Evolutionary conservation across 2,329 filamentous ascomycete genomes (phyloP).

Genomic region (Penicillium sclerotiorum): DNA sequence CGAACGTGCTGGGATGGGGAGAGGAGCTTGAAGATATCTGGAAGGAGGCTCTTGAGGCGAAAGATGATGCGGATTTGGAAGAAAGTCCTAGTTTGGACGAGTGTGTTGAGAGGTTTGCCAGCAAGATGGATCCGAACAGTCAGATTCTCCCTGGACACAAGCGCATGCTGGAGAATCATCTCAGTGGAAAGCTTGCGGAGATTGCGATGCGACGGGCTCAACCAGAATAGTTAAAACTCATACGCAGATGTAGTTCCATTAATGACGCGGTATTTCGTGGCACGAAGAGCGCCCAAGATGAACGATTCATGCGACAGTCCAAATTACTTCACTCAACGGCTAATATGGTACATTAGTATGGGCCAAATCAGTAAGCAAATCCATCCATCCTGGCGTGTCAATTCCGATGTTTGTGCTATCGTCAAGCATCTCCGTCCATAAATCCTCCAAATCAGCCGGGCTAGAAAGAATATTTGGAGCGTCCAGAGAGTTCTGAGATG

Average conservation of each 20-base stretch:
- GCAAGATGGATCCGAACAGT: constrained; percentile 52
- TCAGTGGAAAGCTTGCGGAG: constrained; percentile 27
- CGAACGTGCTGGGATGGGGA: constrained; percentile 74
- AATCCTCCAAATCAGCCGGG: background rate
- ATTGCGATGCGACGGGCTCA: too few relatives aligned
- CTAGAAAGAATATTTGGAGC: constrained; percentile 12
- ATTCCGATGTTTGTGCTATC: background rate
- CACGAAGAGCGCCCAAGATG: too few relatives aligned
- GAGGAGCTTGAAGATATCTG: constrained; percentile 75
- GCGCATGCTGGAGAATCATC: constrained; percentile 33
- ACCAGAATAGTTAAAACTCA: too few relatives aligned
- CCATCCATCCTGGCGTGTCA: background rate
- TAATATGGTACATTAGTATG: background rate
- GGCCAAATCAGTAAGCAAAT: background rate
- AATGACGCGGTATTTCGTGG: too few relatives aligned
- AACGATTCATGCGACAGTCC: too few relatives aligned
- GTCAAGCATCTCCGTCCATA: constrained; percentile 2
- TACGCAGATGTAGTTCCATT: too few relatives aligned
- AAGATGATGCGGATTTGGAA: constrained; percentile 44
- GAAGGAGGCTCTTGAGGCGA: constrained; percentile 62
- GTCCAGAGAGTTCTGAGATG: background rate
- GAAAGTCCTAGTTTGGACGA: constrained; percentile 53
- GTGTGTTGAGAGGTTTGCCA: constrained; percentile 54
- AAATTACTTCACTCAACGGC: too few relatives aligned
- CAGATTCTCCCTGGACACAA: constrained; percentile 45